Base-by-base conservation (phyloP, 2,329 filamentous ascomycete species). In the Calonectria pauciramosa region DNA sequence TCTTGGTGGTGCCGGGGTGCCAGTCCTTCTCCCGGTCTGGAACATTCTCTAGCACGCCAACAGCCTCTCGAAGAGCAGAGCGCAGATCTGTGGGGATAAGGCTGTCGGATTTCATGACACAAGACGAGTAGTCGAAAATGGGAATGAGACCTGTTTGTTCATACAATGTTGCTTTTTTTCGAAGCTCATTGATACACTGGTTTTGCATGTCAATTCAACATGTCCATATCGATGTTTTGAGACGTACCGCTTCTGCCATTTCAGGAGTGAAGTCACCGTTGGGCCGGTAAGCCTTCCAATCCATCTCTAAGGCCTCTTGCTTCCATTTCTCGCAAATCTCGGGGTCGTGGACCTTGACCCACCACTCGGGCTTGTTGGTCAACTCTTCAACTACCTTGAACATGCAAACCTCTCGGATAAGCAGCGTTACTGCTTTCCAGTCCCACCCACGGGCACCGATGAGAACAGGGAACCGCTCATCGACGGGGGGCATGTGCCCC, bases 101-200 rank as follows among this genome's bases (percentile, higher is more conserved):
- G 0, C 3, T 76, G 3, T 82, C 81, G 0, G 81, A 81, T 10
- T 82, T 82, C 51, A 78, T 75, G 1, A 76, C 70, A 0, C 78
- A 68, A 10, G 75, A 73, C 4, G 47, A 66, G 7, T 78, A 77
- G 28, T 82, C 81, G 0, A 82, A 28, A 0, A 73, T 75, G 1
- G 77, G 79, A 2, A 90, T 77, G 16, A 88, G 82, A 0, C 82
- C 75, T 4, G 82, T 84, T 3, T 82, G 75, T 44, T 85, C 80
- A 60, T 86, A 86, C 28, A 86, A 82, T 10, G 80, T 77, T 0
- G 89, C 88, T 72, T 91, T 90, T 75, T 84, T 86, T 14, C 83
- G 83, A 0, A 91, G 82, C 70, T 91, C 89, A 8, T 73, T 28
- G 9, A 80, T 78, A 23, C 78, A 80, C 78, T 79, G 28, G 2